Percentiles rank a stretch among this genome's conserved stretches.
phyloP scores from a whole-genome alignment of 78 protist genomes.

The Polysphondylium violaceum region DNA sequence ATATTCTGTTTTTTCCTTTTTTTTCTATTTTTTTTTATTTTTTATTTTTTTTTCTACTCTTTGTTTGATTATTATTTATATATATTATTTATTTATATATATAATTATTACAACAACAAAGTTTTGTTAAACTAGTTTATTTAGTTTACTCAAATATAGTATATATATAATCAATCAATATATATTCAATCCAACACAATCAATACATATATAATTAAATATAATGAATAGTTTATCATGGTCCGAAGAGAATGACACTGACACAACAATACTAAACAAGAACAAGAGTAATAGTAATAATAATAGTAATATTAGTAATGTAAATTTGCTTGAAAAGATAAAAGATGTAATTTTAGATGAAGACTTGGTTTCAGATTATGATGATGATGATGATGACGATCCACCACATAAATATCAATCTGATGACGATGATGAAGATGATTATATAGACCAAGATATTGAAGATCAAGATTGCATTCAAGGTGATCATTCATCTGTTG shows the following conservation, averaged over 20 bases:
- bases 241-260: constrained; percentile 1
- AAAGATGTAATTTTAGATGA: not conserved
- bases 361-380: not conserved
- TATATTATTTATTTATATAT: no score
- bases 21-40: no score
- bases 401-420: no score
- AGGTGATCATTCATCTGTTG: not conserved
- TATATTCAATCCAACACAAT: no score
- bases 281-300: not conserved
- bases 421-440: not conserved
- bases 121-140: no score
- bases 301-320: not conserved
- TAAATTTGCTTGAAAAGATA: not conserved
- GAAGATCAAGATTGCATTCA: not conserved
- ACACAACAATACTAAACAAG: not conserved
- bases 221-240: not conserved
- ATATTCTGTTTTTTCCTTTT: no score
- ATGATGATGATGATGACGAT: not conserved
- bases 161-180: no score
- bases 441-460: not conserved
- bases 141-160: no score
- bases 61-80: no score
- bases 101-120: no score
- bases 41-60: no score
- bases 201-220: not conserved